A percentile compares a stretch with the other conserved stretches of the same genome.
phyloP scores from a whole-genome alignment of 139 green algal species.

The Asterochloris sp. region DNA sequence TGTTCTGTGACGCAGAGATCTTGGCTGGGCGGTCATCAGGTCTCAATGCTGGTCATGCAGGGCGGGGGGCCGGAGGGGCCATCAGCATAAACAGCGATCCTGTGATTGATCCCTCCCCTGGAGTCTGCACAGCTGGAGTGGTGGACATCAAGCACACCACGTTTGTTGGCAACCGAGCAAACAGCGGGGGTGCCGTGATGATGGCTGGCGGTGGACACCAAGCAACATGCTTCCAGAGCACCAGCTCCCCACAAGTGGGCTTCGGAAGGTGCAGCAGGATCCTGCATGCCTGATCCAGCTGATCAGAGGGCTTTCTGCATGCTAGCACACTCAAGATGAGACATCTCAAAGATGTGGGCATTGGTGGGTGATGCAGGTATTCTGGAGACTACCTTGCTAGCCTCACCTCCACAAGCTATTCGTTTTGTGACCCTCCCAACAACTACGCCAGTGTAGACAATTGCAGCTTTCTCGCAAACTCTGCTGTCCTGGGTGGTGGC shows the following conservation, averaged over 20 bases:
- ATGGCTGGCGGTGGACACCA: not conserved
- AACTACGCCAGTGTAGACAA: not conserved
- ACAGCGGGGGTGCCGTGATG: slow-evolving; percentile 6
- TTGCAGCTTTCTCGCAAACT: slow-evolving; percentile 5
- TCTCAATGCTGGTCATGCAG: too few species aligned
- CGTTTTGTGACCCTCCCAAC: not conserved
- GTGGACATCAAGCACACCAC: not conserved
- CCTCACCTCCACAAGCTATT: not conserved
- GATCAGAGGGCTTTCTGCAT: too few species aligned
- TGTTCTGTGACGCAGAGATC: too few species aligned
- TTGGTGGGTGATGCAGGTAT: not conserved
- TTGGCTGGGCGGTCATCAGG: too few species aligned
- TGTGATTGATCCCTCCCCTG: not conserved
- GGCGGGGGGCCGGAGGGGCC: slow-evolving; percentile 2
- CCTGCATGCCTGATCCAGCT: too few species aligned
- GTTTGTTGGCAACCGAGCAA: not conserved
- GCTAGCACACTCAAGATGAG: too few species aligned
- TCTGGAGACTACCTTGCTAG: slow-evolving; percentile 9
- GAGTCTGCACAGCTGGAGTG: not conserved
- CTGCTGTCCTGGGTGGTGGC: not conserved
- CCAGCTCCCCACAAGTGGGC: not conserved
- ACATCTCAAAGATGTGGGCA: not conserved
- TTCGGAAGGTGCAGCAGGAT: too few species aligned
- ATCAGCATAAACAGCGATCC: slow-evolving; percentile 12
- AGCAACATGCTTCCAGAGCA: not conserved